These are phyloP conservation scores for Ganoderma meredithae DNA, from an alignment of 1,284 basidiomycete species.

Conservation along the genomic window DNA sequence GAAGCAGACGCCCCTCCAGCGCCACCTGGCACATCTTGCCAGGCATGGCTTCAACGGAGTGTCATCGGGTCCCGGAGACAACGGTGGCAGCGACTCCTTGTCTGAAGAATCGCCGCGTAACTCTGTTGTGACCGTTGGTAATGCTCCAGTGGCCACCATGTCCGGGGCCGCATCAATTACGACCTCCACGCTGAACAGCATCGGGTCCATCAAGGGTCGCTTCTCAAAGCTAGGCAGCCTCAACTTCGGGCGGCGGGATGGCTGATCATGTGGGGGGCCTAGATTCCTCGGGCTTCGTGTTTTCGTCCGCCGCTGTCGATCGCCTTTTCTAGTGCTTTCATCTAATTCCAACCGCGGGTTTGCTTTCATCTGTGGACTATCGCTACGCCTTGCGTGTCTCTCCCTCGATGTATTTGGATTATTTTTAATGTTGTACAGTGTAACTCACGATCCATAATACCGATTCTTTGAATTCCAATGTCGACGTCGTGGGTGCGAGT, in stretches of 20 bases:
- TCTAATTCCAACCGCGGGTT: constrained; percentile 22
- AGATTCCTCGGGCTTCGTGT: constrained; percentile 11
- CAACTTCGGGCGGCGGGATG: constrained; percentile 67
- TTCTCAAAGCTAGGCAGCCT: constrained; percentile 79
- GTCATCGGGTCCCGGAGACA: constrained; percentile 73
- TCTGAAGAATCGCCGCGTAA: constrained; percentile 72
- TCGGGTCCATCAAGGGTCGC: constrained; percentile 53
- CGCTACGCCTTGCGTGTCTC: neutral
- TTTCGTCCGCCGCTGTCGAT: constrained; percentile 4
- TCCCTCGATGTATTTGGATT: constrained; percentile 37
- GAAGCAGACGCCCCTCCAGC: constrained; percentile 78
- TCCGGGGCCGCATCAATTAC: constrained; percentile 44
- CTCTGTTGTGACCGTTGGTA: constrained; percentile 69
- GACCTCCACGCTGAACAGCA: constrained; percentile 46
- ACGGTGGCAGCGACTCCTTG: constrained; percentile 60
- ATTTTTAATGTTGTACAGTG: constrained; percentile 41
- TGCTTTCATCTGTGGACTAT: constrained; percentile 18
- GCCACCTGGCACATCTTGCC: constrained; percentile 78
- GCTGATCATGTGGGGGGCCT: constrained; percentile 33
- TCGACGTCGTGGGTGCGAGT: neutral
- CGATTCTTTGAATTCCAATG: neutral
- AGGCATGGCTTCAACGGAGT: constrained; percentile 83
- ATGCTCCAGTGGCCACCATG: constrained; percentile 38
- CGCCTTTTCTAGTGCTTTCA: constrained; percentile 10
- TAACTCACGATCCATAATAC: constrained; percentile 33